Conservation (phyloP, 257 asterid species). For the Solanum tarijense region DNA sequence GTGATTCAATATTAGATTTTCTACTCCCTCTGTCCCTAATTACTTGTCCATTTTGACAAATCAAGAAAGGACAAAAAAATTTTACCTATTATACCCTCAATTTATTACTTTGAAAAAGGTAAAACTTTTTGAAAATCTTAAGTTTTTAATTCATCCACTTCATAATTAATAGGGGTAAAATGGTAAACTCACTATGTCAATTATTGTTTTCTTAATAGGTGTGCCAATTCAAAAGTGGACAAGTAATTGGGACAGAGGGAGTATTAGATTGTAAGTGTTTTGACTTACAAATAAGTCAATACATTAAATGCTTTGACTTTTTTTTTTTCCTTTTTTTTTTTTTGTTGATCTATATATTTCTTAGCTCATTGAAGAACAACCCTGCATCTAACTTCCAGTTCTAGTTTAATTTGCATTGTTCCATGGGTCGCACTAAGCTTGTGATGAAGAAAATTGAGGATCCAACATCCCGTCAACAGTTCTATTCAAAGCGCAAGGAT, state of each 20-base stretch:
- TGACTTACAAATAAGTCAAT: conserved; percentile 1
- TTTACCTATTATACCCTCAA: too few relatives aligned
- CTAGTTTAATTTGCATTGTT: background rate
- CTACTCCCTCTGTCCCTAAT: background rate
- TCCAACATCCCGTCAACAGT: conserved; percentile 33
- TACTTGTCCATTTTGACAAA: too few relatives aligned
- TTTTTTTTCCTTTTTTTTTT: background rate
- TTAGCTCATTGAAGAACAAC: background rate
- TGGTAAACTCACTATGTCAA: too few relatives aligned
- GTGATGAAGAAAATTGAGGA: conserved; percentile 40
- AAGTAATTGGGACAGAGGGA: too few relatives aligned
- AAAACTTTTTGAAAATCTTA: too few relatives aligned
- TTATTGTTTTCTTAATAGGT: too few relatives aligned
- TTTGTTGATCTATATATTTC: background rate
- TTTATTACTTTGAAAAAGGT: too few relatives aligned
- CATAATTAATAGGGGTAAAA: too few relatives aligned
- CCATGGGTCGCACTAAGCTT: conserved; percentile 55
- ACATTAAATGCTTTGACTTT: background rate
- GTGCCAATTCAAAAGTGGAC: too few relatives aligned
- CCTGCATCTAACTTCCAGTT: background rate
- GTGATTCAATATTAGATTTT: conserved; percentile 10
- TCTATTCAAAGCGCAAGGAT: conserved; percentile 54
- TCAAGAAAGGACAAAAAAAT: too few relatives aligned
- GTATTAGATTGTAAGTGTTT: background rate
- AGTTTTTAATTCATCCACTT: too few relatives aligned